Conservation (phyloP, 768 basidiomycete genomes). For the Fistulinella prunicolor region DNA sequence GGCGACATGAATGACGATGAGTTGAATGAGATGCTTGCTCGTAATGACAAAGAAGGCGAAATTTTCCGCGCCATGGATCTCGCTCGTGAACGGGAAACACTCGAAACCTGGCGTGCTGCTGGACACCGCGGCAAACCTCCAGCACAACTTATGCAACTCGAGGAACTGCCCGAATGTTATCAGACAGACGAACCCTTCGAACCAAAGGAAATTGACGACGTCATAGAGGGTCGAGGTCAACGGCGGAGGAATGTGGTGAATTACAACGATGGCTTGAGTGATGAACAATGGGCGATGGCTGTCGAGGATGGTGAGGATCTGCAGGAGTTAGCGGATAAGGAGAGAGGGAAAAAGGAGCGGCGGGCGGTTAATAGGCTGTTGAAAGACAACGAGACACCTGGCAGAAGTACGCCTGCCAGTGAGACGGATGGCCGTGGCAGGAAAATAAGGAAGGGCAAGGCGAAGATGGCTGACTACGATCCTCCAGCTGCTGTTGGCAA, state of each 20-base stretch:
- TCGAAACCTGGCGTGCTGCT: conserved; percentile 63
- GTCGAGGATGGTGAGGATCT: conserved; percentile 81
- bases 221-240: conserved; percentile 77
- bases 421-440: conserved; percentile 56
- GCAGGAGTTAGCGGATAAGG: conserved; percentile 65
- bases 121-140: conserved; percentile 81
- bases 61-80: conserved; percentile 83
- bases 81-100: conserved; percentile 66
- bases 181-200: conserved; percentile 83
- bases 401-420: conserved; percentile 61
- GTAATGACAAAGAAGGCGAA: conserved; percentile 71
- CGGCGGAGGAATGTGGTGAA: conserved; percentile 79
- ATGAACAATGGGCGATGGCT: conserved; percentile 91
- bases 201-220: conserved; percentile 48
- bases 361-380: conserved; percentile 57
- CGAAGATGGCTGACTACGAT: conserved; percentile 55
- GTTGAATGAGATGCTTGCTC: conserved; percentile 88
- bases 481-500: conserved; percentile 47
- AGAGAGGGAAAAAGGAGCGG: conserved; percentile 63
- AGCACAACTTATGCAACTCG: conserved; percentile 72
- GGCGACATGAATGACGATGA: conserved; percentile 95
- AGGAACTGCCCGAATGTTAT: conserved; percentile 92
- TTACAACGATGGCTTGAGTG: conserved; percentile 91
- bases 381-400: conserved; percentile 58
- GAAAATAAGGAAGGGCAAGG: conserved; percentile 58